These are phyloP conservation scores for Chlorociboria aeruginascens DNA, from an alignment of 495 filamentous ascomycete species.

Conservation along the genomic window DNA sequence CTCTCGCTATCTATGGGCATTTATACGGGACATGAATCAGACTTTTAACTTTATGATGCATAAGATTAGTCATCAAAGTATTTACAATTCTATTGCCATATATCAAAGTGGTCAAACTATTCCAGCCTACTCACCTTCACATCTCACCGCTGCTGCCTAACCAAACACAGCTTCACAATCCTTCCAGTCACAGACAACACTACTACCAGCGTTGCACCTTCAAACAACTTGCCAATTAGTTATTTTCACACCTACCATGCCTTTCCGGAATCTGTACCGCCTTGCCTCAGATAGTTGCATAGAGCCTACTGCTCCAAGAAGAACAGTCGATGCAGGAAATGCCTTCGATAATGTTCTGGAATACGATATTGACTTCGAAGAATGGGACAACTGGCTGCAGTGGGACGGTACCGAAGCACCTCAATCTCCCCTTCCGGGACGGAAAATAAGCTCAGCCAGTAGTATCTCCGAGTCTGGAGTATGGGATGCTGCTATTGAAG, in stretches of 20 bases:
- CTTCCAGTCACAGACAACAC: no score
- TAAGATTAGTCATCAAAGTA: no score
- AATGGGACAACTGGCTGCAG: slow-evolving; percentile 8
- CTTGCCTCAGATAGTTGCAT: background rate
- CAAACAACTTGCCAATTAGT: background rate
- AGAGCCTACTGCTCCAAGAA: background rate
- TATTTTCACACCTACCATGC: background rate
- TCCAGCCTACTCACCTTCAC: no score
- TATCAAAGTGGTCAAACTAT: no score
- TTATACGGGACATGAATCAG: no score
- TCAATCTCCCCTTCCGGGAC: background rate
- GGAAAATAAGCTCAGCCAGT: background rate
- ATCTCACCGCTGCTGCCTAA: no score
- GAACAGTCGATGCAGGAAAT: background rate
- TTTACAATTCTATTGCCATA: no score
- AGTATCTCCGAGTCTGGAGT: slow-evolving; percentile 1
- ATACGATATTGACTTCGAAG: slow-evolving; percentile 1
- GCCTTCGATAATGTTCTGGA: slow-evolving; percentile 6
- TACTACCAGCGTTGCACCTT: no score
- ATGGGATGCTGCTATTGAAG: slow-evolving; percentile 1
- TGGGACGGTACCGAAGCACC: background rate
- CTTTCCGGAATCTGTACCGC: slow-evolving; percentile 2
- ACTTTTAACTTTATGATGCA: no score
- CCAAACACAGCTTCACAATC: no score
- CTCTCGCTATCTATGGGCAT: no score